Evolutionary conservation across 352 stramenopile species (phyloP).

Genomic region (Thalassiosira allenii): DNA sequence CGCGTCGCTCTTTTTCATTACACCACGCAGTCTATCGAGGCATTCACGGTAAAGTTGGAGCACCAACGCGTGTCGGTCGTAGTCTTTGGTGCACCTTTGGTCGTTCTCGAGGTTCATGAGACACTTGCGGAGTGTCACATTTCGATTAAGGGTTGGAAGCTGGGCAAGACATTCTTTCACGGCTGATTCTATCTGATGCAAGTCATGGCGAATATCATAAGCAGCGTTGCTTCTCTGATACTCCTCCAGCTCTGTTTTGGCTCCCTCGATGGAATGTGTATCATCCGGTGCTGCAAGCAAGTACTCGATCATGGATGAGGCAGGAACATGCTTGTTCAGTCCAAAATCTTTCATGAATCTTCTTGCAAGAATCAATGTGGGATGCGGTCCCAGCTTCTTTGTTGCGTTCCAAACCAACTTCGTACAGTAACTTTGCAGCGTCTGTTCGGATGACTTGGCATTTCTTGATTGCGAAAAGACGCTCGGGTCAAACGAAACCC

Average conservation of each 20-base stretch:
- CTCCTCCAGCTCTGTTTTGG: too few relatives aligned
- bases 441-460: conserved; percentile 31
- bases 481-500: conserved; percentile 74
- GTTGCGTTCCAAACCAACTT: conserved; percentile 56
- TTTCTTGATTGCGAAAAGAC: conserved; percentile 47
- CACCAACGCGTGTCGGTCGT: conserved; percentile 70
- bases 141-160: conserved; percentile 59
- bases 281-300: conserved; percentile 50
- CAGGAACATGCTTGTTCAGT: conserved; percentile 56
- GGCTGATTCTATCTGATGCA: conserved; percentile 46
- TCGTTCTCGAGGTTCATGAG: conserved; percentile 68
- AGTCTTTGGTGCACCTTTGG: conserved; percentile 56
- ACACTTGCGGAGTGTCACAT: conserved; percentile 68
- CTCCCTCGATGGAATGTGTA: background rate
- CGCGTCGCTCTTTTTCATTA: conserved; percentile 62
- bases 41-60: conserved; percentile 72
- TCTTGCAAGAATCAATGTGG: conserved; percentile 47
- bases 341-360: conserved; percentile 56
- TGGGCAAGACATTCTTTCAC: conserved; percentile 49
- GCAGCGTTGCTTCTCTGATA: too few relatives aligned
- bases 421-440: conserved; percentile 53
- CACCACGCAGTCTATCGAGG: conserved; percentile 40
- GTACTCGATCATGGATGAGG: conserved; percentile 56
- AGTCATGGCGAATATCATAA: conserved; percentile 57
- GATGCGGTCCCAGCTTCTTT: conserved; percentile 29